A percentile compares a stretch with the other conserved stretches of the same genome.
Conservation (phyloP, 345 rosid species). For the Mercurialis annua region DNA sequence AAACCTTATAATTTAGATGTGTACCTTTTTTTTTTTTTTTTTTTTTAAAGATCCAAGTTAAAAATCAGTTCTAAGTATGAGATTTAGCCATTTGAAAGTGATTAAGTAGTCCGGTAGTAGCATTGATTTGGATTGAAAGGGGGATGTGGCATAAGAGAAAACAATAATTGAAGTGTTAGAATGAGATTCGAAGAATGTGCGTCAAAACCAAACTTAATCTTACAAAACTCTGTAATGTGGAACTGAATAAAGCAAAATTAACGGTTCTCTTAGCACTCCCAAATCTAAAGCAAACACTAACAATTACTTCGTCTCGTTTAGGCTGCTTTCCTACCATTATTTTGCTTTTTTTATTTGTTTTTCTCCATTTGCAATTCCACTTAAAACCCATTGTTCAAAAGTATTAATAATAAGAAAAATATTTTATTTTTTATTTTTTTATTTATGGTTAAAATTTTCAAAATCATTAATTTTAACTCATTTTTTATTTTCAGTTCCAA, state of each 20-base stretch:
- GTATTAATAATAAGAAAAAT: too few species aligned
- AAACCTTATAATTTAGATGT: too few species aligned
- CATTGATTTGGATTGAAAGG: too few species aligned
- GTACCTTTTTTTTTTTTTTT: too few species aligned
- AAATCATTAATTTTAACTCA: too few species aligned
- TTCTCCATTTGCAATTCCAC: background rate
- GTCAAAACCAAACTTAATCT: background rate
- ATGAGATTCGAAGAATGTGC: constrained; percentile 19
- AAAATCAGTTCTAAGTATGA: too few species aligned
- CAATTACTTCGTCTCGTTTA: background rate
- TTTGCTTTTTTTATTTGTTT: background rate
- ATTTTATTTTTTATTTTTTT: too few species aligned
- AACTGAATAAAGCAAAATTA: constrained; percentile 32
- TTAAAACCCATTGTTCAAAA: background rate
- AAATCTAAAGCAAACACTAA: background rate
- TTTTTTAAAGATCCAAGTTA: too few species aligned
- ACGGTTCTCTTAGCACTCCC: constrained; percentile 34
- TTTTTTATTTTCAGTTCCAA: background rate
- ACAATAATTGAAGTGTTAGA: background rate
- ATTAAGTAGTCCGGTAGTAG: too few species aligned
- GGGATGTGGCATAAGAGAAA: too few species aligned
- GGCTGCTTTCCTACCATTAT: background rate
- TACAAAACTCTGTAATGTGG: background rate
- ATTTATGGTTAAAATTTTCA: too few species aligned
- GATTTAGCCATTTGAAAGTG: too few species aligned